Evolutionary conservation across 2,329 filamentous ascomycete species (phyloP), one percentile per base, ranked within the genome.

Genomic region (Cordyceps cateniannulata): DNA sequence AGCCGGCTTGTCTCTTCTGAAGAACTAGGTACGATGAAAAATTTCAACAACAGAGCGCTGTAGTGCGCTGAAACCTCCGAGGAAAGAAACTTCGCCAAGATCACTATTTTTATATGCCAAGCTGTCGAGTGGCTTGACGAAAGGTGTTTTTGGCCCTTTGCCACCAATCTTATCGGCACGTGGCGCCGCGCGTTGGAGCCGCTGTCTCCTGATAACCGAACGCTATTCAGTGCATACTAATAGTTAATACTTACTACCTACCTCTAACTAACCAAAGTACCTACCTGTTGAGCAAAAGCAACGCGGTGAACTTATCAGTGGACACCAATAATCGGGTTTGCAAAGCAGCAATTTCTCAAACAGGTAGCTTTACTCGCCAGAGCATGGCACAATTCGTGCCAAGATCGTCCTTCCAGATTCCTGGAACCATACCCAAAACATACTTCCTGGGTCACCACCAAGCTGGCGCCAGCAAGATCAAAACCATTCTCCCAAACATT

Each of bases 381-480:
- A 25, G 3, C 59, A 71, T 73, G 69, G 65, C 71, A 32, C 67
- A 66, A 68, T 96, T 98, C 76, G 73, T 88, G 47, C 91, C 95
- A 27, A 90, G 93, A 67, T 73, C 79, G 65, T 76, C 78, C 58
- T 98, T 96, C 73, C 85, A 88, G 44, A 78, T 86, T 48, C 88
- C 93, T 59, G 69, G 78, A 48, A 89, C 87, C 57, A 87, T 98
- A 63, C 88, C 90, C 44, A 87, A 91, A 65, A 95, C 93, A 62
- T 99, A 98, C 77, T 99, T 91, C 77, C 83, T 98, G 51, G 95
- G 95, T 64, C 95, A 99, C 76, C 95, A 99, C 79, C 85, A 85
- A 63, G 83, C 89, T 10, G 95, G 90, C 18, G 80, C 96, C 35
- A 79, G 83, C 52, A 88, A 90, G 71, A 96, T 98, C 88, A 90